phyloP scores from a whole-genome alignment of 75 land plant genomes.

The Pinus tabuliformis region DNA sequence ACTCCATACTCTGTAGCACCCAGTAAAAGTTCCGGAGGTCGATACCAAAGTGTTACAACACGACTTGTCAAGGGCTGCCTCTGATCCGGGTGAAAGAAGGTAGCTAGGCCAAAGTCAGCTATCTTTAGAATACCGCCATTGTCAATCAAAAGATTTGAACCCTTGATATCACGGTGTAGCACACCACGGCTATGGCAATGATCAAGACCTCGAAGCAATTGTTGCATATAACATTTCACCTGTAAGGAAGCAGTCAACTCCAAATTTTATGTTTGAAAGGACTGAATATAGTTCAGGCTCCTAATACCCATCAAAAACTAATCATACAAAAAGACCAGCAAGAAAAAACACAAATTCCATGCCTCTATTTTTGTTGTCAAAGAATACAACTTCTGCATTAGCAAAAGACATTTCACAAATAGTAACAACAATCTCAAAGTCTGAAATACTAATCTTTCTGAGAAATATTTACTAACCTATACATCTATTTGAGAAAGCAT shows the following conservation, averaged over 20 bases:
- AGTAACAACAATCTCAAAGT: neutral
- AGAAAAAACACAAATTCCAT: neutral
- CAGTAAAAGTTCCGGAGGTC: constrained; percentile 81
- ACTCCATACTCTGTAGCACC: constrained; percentile 82
- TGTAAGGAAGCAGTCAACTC: constrained; percentile 9
- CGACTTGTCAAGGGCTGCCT: constrained; percentile 75
- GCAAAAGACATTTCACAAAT: neutral
- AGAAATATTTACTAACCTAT: neutral
- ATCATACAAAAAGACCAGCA: neutral
- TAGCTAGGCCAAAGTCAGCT: constrained; percentile 88
- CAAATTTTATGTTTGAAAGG: neutral
- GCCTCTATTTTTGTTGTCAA: neutral
- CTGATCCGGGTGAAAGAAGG: constrained; percentile 53
- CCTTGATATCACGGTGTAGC: constrained; percentile 80
- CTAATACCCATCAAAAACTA: neutral
- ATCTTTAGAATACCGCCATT: constrained; percentile 69
- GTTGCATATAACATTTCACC: constrained; percentile 84
- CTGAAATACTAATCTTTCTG: neutral
- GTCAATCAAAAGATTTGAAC: constrained; percentile 73
- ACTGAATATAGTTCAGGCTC: neutral
- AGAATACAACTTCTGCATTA: neutral
- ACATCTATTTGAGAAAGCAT: too few relatives aligned
- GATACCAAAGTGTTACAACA: constrained; percentile 88
- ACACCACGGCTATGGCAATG: constrained; percentile 74
- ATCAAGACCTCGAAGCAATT: constrained; percentile 76